Percentiles rank a stretch among this genome's conserved stretches.
Conservation (phyloP, 495 filamentous ascomycete genomes). For the Aspergillus baeticus region DNA sequence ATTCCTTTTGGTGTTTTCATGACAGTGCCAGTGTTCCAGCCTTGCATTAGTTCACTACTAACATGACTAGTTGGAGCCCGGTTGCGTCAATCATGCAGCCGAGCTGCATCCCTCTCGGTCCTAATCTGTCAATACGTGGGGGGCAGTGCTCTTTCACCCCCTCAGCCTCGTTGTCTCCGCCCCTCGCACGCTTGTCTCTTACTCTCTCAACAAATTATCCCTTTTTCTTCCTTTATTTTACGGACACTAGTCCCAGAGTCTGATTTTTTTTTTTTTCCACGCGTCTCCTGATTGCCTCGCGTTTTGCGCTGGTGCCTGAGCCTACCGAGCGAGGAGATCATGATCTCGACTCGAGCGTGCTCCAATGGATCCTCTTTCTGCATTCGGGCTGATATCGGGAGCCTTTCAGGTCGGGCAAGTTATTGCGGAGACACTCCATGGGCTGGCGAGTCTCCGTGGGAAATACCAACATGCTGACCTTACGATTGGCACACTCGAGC, state of each 20-base stretch:
- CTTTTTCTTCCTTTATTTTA: background rate
- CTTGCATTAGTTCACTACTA: background rate
- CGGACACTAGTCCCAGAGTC: background rate
- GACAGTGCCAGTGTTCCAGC: background rate
- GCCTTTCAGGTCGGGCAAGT: constrained; percentile 29
- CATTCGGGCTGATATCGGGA: constrained; percentile 30
- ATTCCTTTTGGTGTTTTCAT: background rate
- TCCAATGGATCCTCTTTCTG: constrained; percentile 34
- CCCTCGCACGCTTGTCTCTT: background rate
- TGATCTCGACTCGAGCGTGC: background rate
- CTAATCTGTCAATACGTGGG: background rate
- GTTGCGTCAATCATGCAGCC: no score
- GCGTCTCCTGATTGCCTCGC: background rate
- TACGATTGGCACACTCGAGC: constrained; percentile 40
- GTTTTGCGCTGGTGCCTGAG: background rate
- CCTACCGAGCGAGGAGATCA: background rate
- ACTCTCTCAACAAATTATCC: background rate
- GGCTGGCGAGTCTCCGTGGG: constrained; percentile 31
- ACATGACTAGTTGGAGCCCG: background rate
- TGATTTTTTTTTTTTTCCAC: background rate
- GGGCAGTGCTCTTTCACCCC: constrained; percentile 6
- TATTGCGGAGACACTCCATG: constrained; percentile 34
- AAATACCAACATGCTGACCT: constrained; percentile 43
- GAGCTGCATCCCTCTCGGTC: no score
- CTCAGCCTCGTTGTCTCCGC: background rate